phyloP scores from a whole-genome alignment of 139 green algal species.

The Picochlorum sp. region DNA sequence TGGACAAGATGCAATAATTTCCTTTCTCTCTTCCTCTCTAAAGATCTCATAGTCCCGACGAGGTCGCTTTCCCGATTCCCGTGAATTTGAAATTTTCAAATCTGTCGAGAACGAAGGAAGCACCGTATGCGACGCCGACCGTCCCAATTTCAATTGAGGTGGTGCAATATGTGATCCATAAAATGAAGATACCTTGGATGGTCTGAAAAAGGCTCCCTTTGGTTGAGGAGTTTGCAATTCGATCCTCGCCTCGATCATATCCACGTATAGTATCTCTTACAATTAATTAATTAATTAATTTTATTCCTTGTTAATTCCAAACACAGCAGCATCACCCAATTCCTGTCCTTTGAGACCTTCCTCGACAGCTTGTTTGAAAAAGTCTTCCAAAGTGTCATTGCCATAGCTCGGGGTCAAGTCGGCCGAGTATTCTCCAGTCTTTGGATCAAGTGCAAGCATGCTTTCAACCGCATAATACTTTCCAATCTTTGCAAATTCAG shows the following conservation, averaged over 20 bases:
- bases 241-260: background rate
- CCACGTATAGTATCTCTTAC: background rate
- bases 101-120: too few relatives aligned
- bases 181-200: background rate
- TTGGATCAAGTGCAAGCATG: constrained; percentile 90
- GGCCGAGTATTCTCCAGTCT: constrained; percentile 59
- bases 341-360: constrained; percentile 81
- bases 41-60: background rate
- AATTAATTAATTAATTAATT: too few relatives aligned
- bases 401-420: constrained; percentile 87
- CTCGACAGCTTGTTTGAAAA: constrained; percentile 65
- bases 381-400: constrained; percentile 87
- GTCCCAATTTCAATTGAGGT: too few relatives aligned
- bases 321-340: constrained; percentile 69
- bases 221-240: background rate
- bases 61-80: background rate
- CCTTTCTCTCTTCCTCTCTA: background rate
- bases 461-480: constrained; percentile 95
- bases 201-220: background rate
- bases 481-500: constrained; percentile 91
- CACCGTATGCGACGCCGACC: too few relatives aligned
- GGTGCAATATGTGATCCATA: too few relatives aligned
- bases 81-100: too few relatives aligned
- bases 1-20: background rate
- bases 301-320: constrained; percentile 25